Percentiles rank a stretch among this genome's conserved stretches.
phyloP scores from a whole-genome alignment of 768 basidiomycete species.

The Trametes cubensis region DNA sequence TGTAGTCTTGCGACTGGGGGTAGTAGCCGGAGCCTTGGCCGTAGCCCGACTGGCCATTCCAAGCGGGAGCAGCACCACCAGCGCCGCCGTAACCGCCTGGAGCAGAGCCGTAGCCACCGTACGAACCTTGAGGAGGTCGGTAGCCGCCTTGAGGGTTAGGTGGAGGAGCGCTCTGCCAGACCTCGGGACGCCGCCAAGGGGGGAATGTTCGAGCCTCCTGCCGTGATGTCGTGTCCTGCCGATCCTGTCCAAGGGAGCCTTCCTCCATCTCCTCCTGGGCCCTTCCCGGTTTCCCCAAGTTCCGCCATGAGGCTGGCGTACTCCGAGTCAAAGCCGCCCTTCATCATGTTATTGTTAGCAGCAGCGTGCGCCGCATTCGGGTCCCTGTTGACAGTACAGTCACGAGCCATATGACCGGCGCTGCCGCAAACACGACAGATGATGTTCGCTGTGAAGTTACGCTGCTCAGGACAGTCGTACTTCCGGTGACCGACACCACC shows the following conservation, averaged over 20 bases:
- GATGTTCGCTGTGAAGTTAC: constrained; percentile 98
- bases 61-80: constrained; percentile 11
- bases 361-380: constrained; percentile 59
- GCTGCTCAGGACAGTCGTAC: constrained; percentile 98
- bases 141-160: constrained; percentile 39
- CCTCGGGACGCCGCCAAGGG: constrained; percentile 91
- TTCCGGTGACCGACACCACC: constrained; percentile 94
- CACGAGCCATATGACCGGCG: constrained; percentile 98
- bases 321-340: constrained; percentile 93
- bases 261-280: constrained; percentile 54
- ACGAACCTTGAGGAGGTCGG: constrained; percentile 15
- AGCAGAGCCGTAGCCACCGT: constrained; percentile 25
- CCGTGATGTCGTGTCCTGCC: constrained; percentile 58
- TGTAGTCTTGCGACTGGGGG: constrained; percentile 68
- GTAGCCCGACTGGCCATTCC: constrained; percentile 43
- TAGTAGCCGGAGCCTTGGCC: constrained; percentile 38
- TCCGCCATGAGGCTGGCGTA: constrained; percentile 98
- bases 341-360: constrained; percentile 53
- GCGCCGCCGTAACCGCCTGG: constrained; percentile 22
- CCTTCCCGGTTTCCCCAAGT: constrained; percentile 80
- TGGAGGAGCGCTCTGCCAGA: constrained; percentile 65
- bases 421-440: constrained; percentile 98
- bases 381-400: constrained; percentile 93
- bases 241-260: constrained; percentile 69
- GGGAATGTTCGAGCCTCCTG: constrained; percentile 76